Base-by-base conservation (phyloP, 1,284 basidiomycete genomes). In the Trichosporon sp. region DNA sequence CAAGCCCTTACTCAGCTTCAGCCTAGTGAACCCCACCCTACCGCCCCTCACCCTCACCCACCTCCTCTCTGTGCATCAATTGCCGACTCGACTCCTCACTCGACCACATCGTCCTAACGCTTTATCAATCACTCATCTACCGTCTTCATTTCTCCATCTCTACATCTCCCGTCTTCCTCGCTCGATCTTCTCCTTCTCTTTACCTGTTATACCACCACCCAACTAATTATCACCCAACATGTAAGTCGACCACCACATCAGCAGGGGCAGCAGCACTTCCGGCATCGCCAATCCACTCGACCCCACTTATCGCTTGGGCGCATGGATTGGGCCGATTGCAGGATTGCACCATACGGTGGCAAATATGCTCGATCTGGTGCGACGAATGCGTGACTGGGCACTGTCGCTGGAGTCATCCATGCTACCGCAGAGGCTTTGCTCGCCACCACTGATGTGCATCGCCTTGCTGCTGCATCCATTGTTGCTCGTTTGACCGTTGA, bases 221-320 rank as follows among this genome's bases (percentile, higher is more conserved):
- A 44, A n/a, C n/a, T 27, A 21, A 49, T 29, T 46, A 34, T 29
- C 36, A 40, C 44, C 58, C 62, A 64, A 33, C 63, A 64, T 60
- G 63, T 64, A 37, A 64, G 63, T 59, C 3, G 25, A 19, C 14
- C 25, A 32, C n/a, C 58, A 8, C 32, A n/a, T 25, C 34, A 4
- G 34, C 16, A 29, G n/a, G n/a, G n/a, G n/a, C n/a, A n/a, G n/a
- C n/a, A n/a, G n/a, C n/a, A n/a, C n/a, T n/a, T 29, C 31, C 33
- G 16, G 19, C 56, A 25, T 44, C 56, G 19, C 27, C 27, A 19
- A 32, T 36, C 33, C 29, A 58, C 23, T 21, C 40, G 19, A 44
- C 40, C 40, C 40, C 40, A 44, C 40, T 44, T 21, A 44, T 44
- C 40, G 40, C 16, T 19, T 44, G 40, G 21, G 23, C 23, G 10